Percentiles rank a stretch among this genome's conserved stretches.
Evolutionary conservation across 768 basidiomycete species (phyloP).

Genomic region (Mycena leptocephala): DNA sequence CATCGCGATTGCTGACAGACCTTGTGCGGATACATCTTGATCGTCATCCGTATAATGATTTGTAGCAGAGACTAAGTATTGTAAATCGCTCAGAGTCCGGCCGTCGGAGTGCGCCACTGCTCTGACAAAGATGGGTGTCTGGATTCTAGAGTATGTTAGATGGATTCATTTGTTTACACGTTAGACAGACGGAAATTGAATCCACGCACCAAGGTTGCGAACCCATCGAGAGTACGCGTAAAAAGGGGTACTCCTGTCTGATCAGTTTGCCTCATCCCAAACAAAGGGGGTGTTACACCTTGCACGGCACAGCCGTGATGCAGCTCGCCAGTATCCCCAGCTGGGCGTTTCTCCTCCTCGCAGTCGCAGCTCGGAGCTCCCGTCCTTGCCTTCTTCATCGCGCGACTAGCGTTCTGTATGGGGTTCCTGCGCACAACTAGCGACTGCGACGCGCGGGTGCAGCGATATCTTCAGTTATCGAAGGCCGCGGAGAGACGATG

Average conservation of each 20-base stretch:
- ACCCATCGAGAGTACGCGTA: slow-evolving; percentile 7
- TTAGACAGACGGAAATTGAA: slow-evolving; percentile 9
- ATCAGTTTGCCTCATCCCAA: background rate
- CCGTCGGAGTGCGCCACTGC: background rate
- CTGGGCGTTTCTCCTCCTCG: background rate
- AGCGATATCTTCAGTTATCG: slow-evolving; percentile 3
- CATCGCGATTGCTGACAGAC: background rate
- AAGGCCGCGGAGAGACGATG: background rate
- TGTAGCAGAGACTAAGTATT: slow-evolving; percentile 1
- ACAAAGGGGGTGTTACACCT: background rate
- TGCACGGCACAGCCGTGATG: background rate
- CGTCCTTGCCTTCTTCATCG: background rate
- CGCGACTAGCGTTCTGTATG: background rate
- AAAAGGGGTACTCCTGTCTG: background rate
- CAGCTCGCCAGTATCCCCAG: background rate
- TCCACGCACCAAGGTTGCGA: slow-evolving; percentile 4
- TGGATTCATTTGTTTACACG: slow-evolving; percentile 2
- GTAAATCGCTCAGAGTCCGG: background rate
- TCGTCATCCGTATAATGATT: background rate
- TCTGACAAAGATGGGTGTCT: background rate
- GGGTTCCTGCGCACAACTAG: background rate
- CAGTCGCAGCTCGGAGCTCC: background rate
- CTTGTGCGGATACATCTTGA: slow-evolving; percentile 2
- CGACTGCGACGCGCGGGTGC: background rate
- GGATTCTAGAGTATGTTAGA: slow-evolving; percentile 1